Evolutionary conservation across 192 early-diverging fungal genomes (phyloP).

Genomic region (Entomortierella lignicola): DNA sequence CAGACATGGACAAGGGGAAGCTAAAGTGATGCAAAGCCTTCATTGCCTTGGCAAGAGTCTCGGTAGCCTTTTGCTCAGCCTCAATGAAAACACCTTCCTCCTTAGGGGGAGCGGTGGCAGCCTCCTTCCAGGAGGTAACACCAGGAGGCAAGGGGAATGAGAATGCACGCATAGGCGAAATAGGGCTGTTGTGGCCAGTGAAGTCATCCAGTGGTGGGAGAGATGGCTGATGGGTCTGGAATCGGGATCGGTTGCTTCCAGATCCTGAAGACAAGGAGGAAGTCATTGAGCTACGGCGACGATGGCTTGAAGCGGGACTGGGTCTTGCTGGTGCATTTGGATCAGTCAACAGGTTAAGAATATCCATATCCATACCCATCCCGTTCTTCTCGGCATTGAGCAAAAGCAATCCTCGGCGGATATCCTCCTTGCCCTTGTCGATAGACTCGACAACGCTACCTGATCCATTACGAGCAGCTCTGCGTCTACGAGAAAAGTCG

Average conservation of each 20-base stretch:
- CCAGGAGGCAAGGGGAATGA: constrained; percentile 37
- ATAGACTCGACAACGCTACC: constrained; percentile 39
- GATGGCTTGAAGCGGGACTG: constrained; percentile 29
- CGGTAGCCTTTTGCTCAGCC: constrained; percentile 50
- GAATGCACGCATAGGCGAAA: constrained; percentile 45
- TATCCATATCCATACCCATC: constrained; percentile 50
- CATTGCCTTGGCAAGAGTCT: constrained; percentile 49
- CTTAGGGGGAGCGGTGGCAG: constrained; percentile 22
- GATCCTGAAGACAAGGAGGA: constrained; percentile 48
- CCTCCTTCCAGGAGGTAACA: constrained; percentile 33
- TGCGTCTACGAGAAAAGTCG: constrained; percentile 44
- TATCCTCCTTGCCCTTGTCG: constrained; percentile 59
- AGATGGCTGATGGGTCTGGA: constrained; percentile 36
- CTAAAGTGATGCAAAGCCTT: constrained; percentile 52
- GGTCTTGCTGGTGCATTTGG: constrained; percentile 18
- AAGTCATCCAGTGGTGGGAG: constrained; percentile 29
- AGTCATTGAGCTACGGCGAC: constrained; percentile 39
- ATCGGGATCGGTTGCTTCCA: constrained; percentile 26
- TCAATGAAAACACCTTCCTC: constrained; percentile 47
- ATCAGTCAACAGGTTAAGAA: constrained; percentile 41
- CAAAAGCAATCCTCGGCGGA: constrained; percentile 47
- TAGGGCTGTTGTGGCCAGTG: constrained; percentile 16
- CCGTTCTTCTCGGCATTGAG: constrained; percentile 57
- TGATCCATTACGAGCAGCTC: constrained; percentile 37
- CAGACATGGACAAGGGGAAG: constrained; percentile 30